Evolutionary conservation across 306 rosid genomes (phyloP).

Genomic region (Castanopsis chinensis): DNA sequence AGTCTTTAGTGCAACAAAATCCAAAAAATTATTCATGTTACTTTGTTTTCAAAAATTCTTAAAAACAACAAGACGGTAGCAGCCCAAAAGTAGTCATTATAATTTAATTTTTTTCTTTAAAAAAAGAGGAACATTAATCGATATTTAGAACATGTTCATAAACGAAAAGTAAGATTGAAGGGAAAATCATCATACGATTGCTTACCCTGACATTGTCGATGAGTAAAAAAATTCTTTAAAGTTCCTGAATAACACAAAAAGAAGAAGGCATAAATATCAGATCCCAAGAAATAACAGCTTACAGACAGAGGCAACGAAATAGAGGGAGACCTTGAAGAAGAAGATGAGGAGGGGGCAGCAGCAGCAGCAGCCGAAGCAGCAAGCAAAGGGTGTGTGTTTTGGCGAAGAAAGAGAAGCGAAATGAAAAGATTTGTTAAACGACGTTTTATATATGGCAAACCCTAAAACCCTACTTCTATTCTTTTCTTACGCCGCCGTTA

Average conservation of each 20-base stretch:
- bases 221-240: neutral
- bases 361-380: neutral
- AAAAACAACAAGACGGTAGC: too few relatives aligned
- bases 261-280: neutral
- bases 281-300: neutral
- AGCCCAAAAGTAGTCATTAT: neutral
- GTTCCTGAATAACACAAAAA: neutral
- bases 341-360: neutral
- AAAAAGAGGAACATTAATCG: too few relatives aligned
- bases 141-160: too few relatives aligned
- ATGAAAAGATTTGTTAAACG: neutral
- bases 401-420: neutral
- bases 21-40: neutral
- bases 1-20: neutral
- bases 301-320: neutral
- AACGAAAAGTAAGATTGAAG: too few relatives aligned
- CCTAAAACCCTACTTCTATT: neutral
- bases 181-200: neutral
- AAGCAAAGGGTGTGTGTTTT: neutral
- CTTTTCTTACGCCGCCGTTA: too few relatives aligned
- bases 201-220: conserved; percentile 6
- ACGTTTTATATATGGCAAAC: neutral
- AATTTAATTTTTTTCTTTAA: too few relatives aligned
- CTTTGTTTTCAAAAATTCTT: too few relatives aligned
- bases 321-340: neutral